Percentiles rank a stretch among this genome's conserved stretches.
These are phyloP conservation scores for Papiliotrema laurentii DNA, from an alignment of 1,284 basidiomycete genomes.

Conservation along the genomic window DNA sequence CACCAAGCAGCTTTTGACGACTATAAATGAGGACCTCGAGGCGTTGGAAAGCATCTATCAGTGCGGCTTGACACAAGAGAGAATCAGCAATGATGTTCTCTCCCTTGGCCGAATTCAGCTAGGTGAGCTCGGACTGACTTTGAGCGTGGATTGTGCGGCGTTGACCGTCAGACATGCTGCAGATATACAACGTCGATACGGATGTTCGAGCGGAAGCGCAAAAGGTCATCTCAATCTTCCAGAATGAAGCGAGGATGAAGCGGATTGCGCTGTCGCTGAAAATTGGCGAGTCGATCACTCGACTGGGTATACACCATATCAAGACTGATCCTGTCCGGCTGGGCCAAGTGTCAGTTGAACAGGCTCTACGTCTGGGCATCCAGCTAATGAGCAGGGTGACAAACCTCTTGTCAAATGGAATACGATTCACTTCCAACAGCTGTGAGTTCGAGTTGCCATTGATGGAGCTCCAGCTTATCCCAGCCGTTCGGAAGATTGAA, in stretches of 20 bases:
- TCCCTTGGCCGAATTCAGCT: conserved; percentile 50
- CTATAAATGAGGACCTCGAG: conserved; percentile 47
- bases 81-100: conserved; percentile 50
- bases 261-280: conserved; percentile 29
- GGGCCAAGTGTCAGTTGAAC: conserved; percentile 32
- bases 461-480: conserved; percentile 1
- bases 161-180: conserved; percentile 28
- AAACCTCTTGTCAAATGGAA: conserved; percentile 43
- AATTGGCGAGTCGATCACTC: conserved; percentile 24
- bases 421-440: conserved; percentile 37
- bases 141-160: not conserved
- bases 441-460: conserved; percentile 9
- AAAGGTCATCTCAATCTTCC: conserved; percentile 45
- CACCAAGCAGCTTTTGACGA: conserved; percentile 35
- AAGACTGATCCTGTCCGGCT: conserved; percentile 42
- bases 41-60: conserved; percentile 44
- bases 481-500: conserved; percentile 27
- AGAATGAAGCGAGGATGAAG: conserved; percentile 48
- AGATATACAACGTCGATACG: conserved; percentile 44
- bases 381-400: conserved; percentile 21
- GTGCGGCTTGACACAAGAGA: conserved; percentile 48
- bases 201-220: conserved; percentile 38
- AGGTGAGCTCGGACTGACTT: conserved; percentile 12
- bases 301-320: conserved; percentile 21
- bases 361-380: not conserved